Evolutionary conservation across 257 asterid genomes (phyloP), one percentile per base, ranked within the genome.

Genomic region (Leptodermis oblonga): DNA sequence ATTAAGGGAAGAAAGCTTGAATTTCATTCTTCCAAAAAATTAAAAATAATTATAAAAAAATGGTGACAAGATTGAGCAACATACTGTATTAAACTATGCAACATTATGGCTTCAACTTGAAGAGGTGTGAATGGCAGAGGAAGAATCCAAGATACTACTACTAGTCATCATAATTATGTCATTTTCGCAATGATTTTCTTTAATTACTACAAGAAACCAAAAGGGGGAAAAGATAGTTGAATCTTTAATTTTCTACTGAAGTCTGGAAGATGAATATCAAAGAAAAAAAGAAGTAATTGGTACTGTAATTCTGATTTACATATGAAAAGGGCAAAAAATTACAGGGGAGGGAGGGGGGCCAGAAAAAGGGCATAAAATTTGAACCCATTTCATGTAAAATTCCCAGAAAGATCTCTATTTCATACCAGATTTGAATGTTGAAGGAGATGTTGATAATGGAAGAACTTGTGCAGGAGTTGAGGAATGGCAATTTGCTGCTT

Each of bases 361-460:
- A 61, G 74, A 71, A 68, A 66, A 60, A 55, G 23, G 13, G 28
- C 45, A 2, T 62, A 70, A 61, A 61, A 74, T 63, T 71, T 51
- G 67, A 83, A 70, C 76, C 85, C 73, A 25, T 70, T 67, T 68
- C 68, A 58, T 69, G 74, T 75, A 25, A 70, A 65, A n/a, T 41
- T 52, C 43, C 36, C 23, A 43, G 26, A 70, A 62, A 71, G 58
- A 51, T 51, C 28, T 68, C 77, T 73, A 77, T 14, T 66, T 45
- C 68, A 66, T 41, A 62, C 28, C 59, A 48, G 72, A 67, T 71
- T 63, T 71, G 62, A 68, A 74, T 9, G 74, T 70, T 39, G 90
- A 82, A 73, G 83, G 90, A 68, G 86, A 86, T 66, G 87, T 80
- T 73, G 85, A 62, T 83, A 90, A 70, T 62, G 94, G 87, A 60